Conservation (phyloP, 225 moss, liverwort and hornwort species). For the Asterella californica region DNA sequence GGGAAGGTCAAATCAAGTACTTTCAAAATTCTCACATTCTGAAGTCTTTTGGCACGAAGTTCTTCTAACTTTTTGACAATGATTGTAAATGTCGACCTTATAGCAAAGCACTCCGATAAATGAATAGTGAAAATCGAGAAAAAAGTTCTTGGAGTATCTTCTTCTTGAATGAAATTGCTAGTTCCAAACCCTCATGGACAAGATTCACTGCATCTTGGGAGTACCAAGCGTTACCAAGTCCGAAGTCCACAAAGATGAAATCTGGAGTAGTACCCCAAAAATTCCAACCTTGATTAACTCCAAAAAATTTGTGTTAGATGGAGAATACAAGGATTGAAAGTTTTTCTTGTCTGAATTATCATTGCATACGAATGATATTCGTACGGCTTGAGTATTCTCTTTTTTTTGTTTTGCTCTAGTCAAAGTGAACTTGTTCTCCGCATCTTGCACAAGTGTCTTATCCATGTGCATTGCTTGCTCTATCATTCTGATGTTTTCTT, state of each 20-base stretch:
- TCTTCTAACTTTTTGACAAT: not conserved
- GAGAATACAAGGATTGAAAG: not conserved
- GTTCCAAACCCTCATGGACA: slow-evolving; percentile 21
- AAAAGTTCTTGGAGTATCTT: slow-evolving; percentile 4
- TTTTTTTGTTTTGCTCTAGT: slow-evolving; percentile 9
- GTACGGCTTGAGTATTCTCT: slow-evolving; percentile 10
- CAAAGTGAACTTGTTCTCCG: not conserved
- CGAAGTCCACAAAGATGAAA: slow-evolving; percentile 47
- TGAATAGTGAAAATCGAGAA: slow-evolving; percentile 19
- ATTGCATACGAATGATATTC: slow-evolving; percentile 37
- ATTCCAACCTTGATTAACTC: not conserved
- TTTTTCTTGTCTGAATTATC: slow-evolving; percentile 13
- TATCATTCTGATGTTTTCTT: not conserved
- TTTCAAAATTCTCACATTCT: not conserved
- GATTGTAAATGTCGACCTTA: slow-evolving; percentile 12
- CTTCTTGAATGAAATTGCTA: slow-evolving; percentile 22
- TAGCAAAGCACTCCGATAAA: slow-evolving; percentile 22
- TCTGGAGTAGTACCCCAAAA: slow-evolving; percentile 23
- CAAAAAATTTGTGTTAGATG: not conserved
- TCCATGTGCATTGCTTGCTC: not conserved
- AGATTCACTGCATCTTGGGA: slow-evolving; percentile 19
- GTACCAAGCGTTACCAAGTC: slow-evolving; percentile 40
- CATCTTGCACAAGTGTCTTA: slow-evolving; percentile 1
- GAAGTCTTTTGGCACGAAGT: not conserved
- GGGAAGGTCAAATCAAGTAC: slow-evolving; percentile 13